Evolutionary conservation across 2,329 filamentous ascomycete species (phyloP).

Genomic region (Trichophaea hybrida): DNA sequence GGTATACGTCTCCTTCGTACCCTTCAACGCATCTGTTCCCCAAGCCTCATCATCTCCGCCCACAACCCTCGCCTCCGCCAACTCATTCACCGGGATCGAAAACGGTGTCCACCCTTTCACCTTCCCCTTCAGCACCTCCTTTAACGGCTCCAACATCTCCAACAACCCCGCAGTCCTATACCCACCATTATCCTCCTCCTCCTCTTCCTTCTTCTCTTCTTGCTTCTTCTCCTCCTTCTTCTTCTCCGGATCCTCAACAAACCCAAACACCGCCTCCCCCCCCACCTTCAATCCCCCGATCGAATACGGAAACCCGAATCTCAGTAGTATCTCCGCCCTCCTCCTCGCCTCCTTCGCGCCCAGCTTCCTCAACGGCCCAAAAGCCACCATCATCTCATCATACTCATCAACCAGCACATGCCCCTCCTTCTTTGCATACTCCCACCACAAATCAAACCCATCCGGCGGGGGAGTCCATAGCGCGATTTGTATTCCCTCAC

Average conservation of each 20-base stretch:
- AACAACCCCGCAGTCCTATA: constrained; percentile 12
- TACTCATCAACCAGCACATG: constrained; percentile 40
- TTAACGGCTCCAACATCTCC: constrained; percentile 12
- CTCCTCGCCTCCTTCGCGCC: constrained; percentile 29
- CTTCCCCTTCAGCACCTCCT: constrained; percentile 4
- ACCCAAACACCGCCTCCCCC: not conserved
- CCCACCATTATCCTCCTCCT: not conserved
- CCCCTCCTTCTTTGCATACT: constrained; percentile 32
- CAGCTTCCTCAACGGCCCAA: constrained; percentile 34
- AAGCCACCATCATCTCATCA: constrained; percentile 33
- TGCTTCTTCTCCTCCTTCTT: not conserved
- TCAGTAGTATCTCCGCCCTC: constrained; percentile 4
- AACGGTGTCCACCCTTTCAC: constrained; percentile 10
- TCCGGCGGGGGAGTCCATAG: constrained; percentile 35
- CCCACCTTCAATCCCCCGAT: constrained; percentile 14
- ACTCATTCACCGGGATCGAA: constrained; percentile 12
- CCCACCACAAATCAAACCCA: constrained; percentile 38
- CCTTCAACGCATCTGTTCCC: constrained; percentile 1
- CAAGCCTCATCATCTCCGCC: constrained; percentile 5
- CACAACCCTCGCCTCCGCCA: constrained; percentile 16
- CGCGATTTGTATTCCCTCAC: constrained; percentile 48
- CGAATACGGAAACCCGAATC: not conserved
- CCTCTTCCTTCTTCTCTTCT: not conserved
- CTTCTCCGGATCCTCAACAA: not conserved
- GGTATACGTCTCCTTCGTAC: not conserved